Conservation (phyloP, 192 early-diverging fungal species). For the Mortierella hygrophila region DNA sequence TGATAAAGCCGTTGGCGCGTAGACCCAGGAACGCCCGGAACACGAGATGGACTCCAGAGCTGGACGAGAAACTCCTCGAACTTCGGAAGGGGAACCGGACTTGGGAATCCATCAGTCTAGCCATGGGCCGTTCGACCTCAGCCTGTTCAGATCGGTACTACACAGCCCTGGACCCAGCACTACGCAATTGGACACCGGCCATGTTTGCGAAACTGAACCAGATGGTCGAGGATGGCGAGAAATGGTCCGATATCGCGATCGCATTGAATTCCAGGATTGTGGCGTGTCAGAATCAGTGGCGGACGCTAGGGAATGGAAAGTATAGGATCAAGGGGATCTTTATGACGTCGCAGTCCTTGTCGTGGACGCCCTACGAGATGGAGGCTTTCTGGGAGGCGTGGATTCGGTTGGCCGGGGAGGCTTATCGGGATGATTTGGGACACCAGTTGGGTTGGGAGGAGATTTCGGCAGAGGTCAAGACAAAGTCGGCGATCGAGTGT, state of each 20-base stretch:
- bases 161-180: slow-evolving; percentile 25
- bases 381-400: slow-evolving; percentile 29
- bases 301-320: slow-evolving; percentile 24
- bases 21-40: neutral
- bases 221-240: slow-evolving; percentile 30
- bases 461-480: slow-evolving; percentile 3
- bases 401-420: neutral
- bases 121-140: slow-evolving; percentile 4
- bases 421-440: neutral
- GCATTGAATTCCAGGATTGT: neutral
- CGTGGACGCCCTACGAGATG: slow-evolving; percentile 18
- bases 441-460: slow-evolving; percentile 3
- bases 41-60: slow-evolving; percentile 25
- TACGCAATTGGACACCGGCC: slow-evolving; percentile 36
- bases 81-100: slow-evolving; percentile 19
- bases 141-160: slow-evolving; percentile 41
- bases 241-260: slow-evolving; percentile 21
- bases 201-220: slow-evolving; percentile 47
- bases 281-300: slow-evolving; percentile 48
- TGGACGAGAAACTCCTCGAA: slow-evolving; percentile 9
- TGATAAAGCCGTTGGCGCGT: slow-evolving; percentile 2
- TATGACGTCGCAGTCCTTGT: neutral
- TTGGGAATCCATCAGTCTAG: slow-evolving; percentile 34
- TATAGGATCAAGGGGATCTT: slow-evolving; percentile 21
- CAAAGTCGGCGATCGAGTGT: neutral